Conservation (phyloP, 2,329 filamentous ascomycete species). For the Aspergillus candidus region DNA sequence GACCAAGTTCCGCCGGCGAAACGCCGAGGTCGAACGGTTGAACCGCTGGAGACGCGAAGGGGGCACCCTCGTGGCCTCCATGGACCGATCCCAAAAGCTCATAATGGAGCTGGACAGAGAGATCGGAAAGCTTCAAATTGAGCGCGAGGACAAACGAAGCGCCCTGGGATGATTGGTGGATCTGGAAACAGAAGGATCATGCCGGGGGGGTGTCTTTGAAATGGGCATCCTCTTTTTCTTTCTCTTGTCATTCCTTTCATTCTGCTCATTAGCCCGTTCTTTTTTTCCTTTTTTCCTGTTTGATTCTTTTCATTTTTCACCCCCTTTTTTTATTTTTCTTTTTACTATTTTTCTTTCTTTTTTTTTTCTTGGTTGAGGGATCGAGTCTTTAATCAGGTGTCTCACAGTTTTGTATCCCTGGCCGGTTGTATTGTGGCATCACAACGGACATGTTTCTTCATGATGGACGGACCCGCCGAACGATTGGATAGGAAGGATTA, state of each 20-base stretch:
- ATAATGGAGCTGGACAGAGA: constrained; percentile 66
- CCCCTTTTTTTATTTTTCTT: constrained; percentile 17
- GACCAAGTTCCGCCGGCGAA: constrained; percentile 70
- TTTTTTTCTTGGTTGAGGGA: constrained; percentile 11
- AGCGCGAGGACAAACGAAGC: constrained; percentile 43
- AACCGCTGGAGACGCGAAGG: constrained; percentile 71
- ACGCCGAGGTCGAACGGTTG: constrained; percentile 69
- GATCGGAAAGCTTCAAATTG: constrained; percentile 58
- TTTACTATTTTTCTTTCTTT: constrained; percentile 11
- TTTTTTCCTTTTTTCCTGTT: constrained; percentile 12
- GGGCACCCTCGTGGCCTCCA: constrained; percentile 51
- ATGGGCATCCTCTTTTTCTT: constrained; percentile 6
- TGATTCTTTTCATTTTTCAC: constrained; percentile 15
- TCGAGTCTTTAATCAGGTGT: constrained; percentile 21
- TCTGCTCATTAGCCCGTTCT: not conserved
- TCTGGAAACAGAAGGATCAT: constrained; percentile 2
- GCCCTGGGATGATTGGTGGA: constrained; percentile 20
- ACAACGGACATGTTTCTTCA: constrained; percentile 24
- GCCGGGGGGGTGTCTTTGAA: constrained; percentile 6
- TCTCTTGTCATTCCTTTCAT: constrained; percentile 12
- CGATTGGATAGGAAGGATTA: constrained; percentile 20
- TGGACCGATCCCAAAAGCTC: constrained; percentile 63
- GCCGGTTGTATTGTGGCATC: constrained; percentile 16
- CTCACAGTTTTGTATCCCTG: constrained; percentile 18
- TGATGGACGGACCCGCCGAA: constrained; percentile 15